Percentiles rank a stretch among this genome's conserved stretches.
Evolutionary conservation across 495 filamentous ascomycete genomes (phyloP).

Genomic region (Aspergillus ostianus): DNA sequence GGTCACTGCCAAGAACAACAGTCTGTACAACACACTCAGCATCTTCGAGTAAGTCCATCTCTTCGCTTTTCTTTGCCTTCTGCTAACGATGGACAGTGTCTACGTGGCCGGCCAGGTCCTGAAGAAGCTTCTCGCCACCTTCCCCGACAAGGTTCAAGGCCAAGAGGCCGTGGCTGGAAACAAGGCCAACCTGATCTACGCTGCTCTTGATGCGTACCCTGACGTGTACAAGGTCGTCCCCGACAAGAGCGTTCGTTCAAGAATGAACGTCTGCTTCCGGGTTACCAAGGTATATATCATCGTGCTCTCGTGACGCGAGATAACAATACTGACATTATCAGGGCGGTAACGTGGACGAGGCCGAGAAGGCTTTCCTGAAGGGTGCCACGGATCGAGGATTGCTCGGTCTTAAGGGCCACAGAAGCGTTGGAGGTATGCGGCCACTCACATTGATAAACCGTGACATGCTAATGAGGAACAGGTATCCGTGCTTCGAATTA

Average conservation of each 20-base stretch:
- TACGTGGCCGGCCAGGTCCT: constrained; percentile 87
- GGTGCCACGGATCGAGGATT: constrained; percentile 63
- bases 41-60: constrained; percentile 68
- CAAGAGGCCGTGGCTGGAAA: constrained; percentile 52
- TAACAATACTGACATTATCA: constrained; percentile 5
- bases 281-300: constrained; percentile 46
- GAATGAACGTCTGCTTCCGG: constrained; percentile 93
- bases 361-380: constrained; percentile 75
- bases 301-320: not conserved
- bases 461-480: constrained; percentile 12
- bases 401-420: constrained; percentile 75
- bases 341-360: constrained; percentile 54
- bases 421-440: constrained; percentile 74
- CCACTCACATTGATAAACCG: constrained; percentile 47
- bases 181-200: constrained; percentile 74
- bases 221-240: constrained; percentile 71
- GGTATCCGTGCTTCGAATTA: constrained; percentile 42
- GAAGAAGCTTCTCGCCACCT: constrained; percentile 52
- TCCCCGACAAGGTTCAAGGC: constrained; percentile 41
- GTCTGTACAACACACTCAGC: constrained; percentile 89
- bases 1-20: constrained; percentile 80
- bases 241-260: constrained; percentile 65
- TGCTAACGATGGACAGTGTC: constrained; percentile 45
- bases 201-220: constrained; percentile 67
- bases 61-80: not conserved